Base-by-base conservation (phyloP, 805 yeast species). In the Kregervanrija fluxuum region DNA sequence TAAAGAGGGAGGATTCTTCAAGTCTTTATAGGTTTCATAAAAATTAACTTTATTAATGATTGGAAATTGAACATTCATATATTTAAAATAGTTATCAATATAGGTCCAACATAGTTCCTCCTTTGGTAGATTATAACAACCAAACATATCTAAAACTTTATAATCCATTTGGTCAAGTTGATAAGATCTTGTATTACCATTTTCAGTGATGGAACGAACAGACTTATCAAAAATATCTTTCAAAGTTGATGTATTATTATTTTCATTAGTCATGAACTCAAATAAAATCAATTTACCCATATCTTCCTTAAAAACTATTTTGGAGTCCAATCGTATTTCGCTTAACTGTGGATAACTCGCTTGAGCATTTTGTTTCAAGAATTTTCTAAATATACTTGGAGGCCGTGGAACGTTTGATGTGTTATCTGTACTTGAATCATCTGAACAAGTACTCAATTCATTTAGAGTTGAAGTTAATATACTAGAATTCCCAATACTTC, bases 51-150 rank as follows among this genome's bases (percentile, higher is more conserved):
- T 68, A 63, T 85, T 79, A 41, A 85, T 67, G 16, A 85, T 74
- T 8, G 95, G 95, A 54, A 85, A 87, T 36, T 83, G 75, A 46
- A 76, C 75, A 41, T 74, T 75, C 33, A 84, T 72, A 48, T 74
- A 74, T 38, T 72, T 75, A 53, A 86, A 86, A 61, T 73, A 86
- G 40, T 73, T 66, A 37, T 77, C 70, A 36, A 86, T 72, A 47
- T 81, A 67, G 50, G 75, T 82, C 57, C 77, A 77, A 48, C 85
- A 74, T 10, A 84, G 66, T 30, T 72, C 77, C 37, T 72, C 67
- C n/a, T 78, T 74, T 0, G 95, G 95, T 17, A 85, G 61, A 39
- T 74, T 62, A 55, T 85, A 85, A 4, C 90, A 87, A 11, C 91
- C 91, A 45, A 80, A 67, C 45, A 79, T 54, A 52, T 78, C 73